Evolutionary conservation across 306 rosid species (phyloP), one percentile per base, ranked within the genome.

Genomic region (Leucaena leucocephala): DNA sequence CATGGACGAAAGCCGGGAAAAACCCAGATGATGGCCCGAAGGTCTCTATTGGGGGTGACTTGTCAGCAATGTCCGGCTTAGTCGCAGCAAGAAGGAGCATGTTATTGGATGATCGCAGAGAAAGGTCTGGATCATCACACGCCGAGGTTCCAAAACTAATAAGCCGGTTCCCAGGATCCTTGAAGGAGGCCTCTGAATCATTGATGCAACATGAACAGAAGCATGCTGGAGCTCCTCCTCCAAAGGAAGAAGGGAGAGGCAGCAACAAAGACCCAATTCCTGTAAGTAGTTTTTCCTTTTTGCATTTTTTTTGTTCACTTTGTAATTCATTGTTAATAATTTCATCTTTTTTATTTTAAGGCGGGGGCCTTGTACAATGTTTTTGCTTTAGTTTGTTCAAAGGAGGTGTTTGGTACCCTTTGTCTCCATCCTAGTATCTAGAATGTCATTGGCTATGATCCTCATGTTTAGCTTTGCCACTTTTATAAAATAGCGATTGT

Each of bases 41-140:
- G 85, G 79, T 90, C 61, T 88, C 98, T 45, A 81, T 67, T 57
- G 98, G 94, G 36, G 93, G 89, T 0, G 98, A 93, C 83, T 75
- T 87, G 68, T 88, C 97, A 46, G 68, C 87, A 17, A 77, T 86
- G 76, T 87, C 97, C 4, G 97, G 98, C 80, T 83, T 92, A 82
- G 98, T 90, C 65, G 98, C 93, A 15, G 98, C 91, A 9, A 90
- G 99, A 81, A 93, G 92, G 84, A 90, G 96, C 79, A 85, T 87
- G 90, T 74, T 96, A 78, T 86, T 92, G 34, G 98, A 93, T n/a
- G 99, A 95, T 76, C 89, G 88, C 75, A 81, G 94, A 86, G 95
- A 91, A 74, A 83, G 97, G 82, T 87, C 96, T 4, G 86, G 86
- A 76, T 88, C 99, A 49, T 89, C 97, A 19, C 97, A 96, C 72